A percentile compares a stretch with the other conserved stretches of the same genome.
Conservation (phyloP, 164 flowering plant genomes). For the Tetrastigma voinierianum region DNA sequence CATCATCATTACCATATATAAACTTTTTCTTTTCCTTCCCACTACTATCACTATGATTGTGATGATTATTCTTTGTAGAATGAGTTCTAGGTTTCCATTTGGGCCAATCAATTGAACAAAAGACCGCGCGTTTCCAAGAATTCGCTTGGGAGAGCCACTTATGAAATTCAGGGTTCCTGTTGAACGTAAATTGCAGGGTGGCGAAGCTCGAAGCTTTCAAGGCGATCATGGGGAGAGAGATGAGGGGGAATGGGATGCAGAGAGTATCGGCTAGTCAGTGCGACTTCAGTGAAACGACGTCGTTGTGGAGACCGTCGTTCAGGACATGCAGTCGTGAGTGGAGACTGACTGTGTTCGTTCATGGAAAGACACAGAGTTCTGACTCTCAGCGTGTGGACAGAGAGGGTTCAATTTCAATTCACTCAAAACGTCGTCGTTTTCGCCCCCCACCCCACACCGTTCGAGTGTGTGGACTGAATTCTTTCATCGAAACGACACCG, state of each 20-base stretch:
- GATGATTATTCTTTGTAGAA: background rate
- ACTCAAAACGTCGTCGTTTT: too few relatives aligned
- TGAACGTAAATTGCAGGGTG: conserved; percentile 9
- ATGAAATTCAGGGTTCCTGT: conserved; percentile 7
- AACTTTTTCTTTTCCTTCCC: conserved; percentile 1
- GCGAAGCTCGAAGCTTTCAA: conserved; percentile 17
- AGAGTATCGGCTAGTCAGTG: conserved; percentile 1
- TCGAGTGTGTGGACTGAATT: too few relatives aligned
- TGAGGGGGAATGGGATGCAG: background rate
- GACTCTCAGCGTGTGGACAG: too few relatives aligned
- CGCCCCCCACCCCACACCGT: too few relatives aligned
- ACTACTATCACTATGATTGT: background rate
- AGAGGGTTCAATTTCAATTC: too few relatives aligned
- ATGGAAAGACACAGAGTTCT: too few relatives aligned
- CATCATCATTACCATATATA: conserved; percentile 6
- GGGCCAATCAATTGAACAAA: conserved; percentile 6
- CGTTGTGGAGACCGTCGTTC: background rate
- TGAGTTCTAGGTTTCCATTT: conserved; percentile 10
- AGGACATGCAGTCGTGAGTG: too few relatives aligned
- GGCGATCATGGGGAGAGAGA: conserved; percentile 25
- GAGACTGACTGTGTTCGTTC: too few relatives aligned
- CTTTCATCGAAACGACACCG: too few relatives aligned
- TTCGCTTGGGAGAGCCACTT: background rate
- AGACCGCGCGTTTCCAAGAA: conserved; percentile 1
- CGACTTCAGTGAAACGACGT: background rate